Evolutionary conservation across 306 rosid species (phyloP), one percentile per base, ranked within the genome.

Genomic region (Geum urbanum): DNA sequence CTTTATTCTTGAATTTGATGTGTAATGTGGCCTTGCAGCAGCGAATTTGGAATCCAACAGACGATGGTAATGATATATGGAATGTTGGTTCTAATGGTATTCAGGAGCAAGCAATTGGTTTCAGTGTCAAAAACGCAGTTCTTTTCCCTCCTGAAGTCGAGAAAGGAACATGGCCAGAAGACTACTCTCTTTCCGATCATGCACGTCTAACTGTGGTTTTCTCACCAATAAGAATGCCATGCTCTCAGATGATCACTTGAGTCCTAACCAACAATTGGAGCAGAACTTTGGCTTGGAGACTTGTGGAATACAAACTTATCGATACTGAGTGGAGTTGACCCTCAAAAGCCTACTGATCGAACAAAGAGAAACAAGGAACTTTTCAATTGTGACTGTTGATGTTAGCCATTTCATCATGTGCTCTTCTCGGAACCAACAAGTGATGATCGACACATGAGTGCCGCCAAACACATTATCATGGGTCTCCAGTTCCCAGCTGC

Each of bases 161-260:
- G 90, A 90, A 78, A 73, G 98, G 98, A 71, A 83, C 80, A 47
- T 92, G 98, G 98, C 98, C 98, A 1, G 96, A 92, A 39, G 86
- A 92, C 76, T 92, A 88, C 69, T 88, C 85, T 35, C 96, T 92
- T 43, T 92, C 98, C 4, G 98, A 92, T 78, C 98, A 92, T 65
- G 98, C 98, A 24, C 83, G 91, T 43, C 96, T 92, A 50, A 92
- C 98, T 0, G 98, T 90, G 67, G 96, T 87, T 0, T 92, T 92
- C 66, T 86, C 96, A 1, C 96, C 96, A 1, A 82, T 92, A 74
- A 82, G 87, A 75, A 86, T 92, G 92, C 95, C 92, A 11, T 86
- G 92, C 84, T 84, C 88, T 44, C 86, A 78, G 78, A 53, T 85
- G 74, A 71, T 76, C 44, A 5, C 64, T 35, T 58, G 43, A 57